phyloP scores from a whole-genome alignment of 805 yeast species.

The Peterozyma toletana region DNA sequence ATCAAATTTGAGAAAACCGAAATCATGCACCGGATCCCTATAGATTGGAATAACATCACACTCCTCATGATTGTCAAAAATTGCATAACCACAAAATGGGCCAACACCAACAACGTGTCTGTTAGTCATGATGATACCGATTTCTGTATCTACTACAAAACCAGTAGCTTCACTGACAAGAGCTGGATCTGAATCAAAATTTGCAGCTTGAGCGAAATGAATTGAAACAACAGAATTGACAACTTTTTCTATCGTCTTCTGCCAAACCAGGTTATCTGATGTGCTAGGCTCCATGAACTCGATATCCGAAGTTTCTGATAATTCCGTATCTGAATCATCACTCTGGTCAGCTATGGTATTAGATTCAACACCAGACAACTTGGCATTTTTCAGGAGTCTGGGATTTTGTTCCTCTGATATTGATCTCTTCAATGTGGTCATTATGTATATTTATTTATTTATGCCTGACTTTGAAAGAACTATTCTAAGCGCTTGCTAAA shows the following conservation, averaged over 20 bases:
- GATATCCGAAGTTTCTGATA: background rate
- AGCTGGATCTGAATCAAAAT: conserved; percentile 81
- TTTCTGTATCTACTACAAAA: conserved; percentile 77
- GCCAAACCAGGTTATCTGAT: conserved; percentile 51
- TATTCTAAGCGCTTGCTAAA: too few relatives aligned
- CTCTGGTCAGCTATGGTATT: conserved; percentile 2
- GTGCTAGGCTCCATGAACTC: background rate
- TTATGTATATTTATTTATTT: conserved; percentile 15
- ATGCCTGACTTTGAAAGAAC: conserved; percentile 8
- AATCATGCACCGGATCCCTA: conserved; percentile 93
- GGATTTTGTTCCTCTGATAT: background rate
- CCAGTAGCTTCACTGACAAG: conserved; percentile 91
- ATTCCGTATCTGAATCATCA: conserved; percentile 7
- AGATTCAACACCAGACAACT: conserved; percentile 3
- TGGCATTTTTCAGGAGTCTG: too few relatives aligned
- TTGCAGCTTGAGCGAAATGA: conserved; percentile 79
- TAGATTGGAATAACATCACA: conserved; percentile 79
- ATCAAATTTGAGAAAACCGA: conserved; percentile 79
- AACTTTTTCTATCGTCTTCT: conserved; percentile 69
- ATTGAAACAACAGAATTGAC: conserved; percentile 84
- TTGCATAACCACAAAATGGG: conserved; percentile 86
- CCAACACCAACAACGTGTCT: conserved; percentile 96
- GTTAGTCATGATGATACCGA: conserved; percentile 84
- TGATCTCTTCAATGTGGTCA: background rate
- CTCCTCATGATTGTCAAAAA: conserved; percentile 92